phyloP scores from a whole-genome alignment of 1,284 basidiomycete species.

The Fistulina hepatica region DNA sequence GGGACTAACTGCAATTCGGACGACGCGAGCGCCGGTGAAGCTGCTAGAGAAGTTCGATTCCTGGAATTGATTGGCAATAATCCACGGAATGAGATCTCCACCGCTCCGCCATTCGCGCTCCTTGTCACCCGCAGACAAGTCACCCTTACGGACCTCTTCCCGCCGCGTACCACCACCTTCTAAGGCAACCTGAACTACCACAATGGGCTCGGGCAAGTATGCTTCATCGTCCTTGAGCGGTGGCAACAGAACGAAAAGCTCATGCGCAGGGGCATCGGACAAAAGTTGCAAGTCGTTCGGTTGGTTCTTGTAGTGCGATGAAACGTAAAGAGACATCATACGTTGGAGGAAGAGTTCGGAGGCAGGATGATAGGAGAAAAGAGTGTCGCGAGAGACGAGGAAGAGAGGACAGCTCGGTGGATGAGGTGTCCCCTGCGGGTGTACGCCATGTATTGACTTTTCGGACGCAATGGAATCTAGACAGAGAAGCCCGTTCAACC shows the following conservation, averaged over 20 bases:
- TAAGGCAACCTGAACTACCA: constrained; percentile 90
- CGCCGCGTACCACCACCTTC: constrained; percentile 88
- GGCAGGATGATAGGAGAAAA: constrained; percentile 96
- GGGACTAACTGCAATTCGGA: constrained; percentile 94
- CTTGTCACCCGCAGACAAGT: constrained; percentile 19
- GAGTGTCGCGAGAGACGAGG: constrained; percentile 91
- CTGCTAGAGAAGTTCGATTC: constrained; percentile 85
- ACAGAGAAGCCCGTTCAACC: constrained; percentile 89
- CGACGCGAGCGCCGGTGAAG: constrained; percentile 87
- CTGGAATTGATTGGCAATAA: constrained; percentile 93
- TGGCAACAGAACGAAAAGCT: constrained; percentile 91
- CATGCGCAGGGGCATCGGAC: constrained; percentile 94
- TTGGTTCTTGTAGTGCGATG: constrained; percentile 98
- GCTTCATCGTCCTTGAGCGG: constrained; percentile 82
- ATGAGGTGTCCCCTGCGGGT: constrained; percentile 77
- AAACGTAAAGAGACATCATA: constrained; percentile 97
- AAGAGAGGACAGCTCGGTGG: constrained; percentile 91
- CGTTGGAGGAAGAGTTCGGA: constrained; percentile 95
- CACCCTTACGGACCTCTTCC: constrained; percentile 73
- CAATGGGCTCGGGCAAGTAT: constrained; percentile 84
- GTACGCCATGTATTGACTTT: constrained; percentile 35
- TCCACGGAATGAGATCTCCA: constrained; percentile 98
- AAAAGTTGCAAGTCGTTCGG: constrained; percentile 97
- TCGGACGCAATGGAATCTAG: constrained; percentile 78
- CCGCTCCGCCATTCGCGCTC: constrained; percentile 46